Percentiles rank a stretch among this genome's conserved stretches.
Conservation (phyloP, 345 rosid species). For the Hypericum perforatum region DNA sequence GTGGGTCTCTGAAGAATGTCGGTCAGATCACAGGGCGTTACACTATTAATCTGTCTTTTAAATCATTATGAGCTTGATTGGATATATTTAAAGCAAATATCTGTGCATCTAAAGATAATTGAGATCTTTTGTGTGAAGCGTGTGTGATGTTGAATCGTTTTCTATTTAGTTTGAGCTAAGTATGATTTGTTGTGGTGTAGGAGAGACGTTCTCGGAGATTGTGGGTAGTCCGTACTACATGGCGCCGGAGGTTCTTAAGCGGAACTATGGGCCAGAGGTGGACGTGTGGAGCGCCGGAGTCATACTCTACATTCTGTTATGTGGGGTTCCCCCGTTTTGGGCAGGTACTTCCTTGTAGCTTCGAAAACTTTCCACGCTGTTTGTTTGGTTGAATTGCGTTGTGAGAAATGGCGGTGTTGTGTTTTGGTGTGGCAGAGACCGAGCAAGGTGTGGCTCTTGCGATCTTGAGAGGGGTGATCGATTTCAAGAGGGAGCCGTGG, state of each 20-base stretch:
- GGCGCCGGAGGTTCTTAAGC: conserved; percentile 3
- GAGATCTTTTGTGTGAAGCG: too few relatives aligned
- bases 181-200: neutral
- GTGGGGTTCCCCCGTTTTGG: conserved; percentile 6
- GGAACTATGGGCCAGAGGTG: conserved; percentile 2
- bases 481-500: conserved; percentile 7
- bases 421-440: conserved; percentile 3
- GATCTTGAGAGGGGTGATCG: neutral
- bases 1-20: too few relatives aligned
- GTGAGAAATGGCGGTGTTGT: neutral
- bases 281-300: conserved; percentile 7
- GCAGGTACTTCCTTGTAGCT: neutral
- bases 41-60: too few relatives aligned
- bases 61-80: too few relatives aligned
- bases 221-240: conserved; percentile 4
- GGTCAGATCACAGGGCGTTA: too few relatives aligned
- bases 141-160: too few relatives aligned
- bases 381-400: neutral
- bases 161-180: neutral
- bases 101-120: too few relatives aligned
- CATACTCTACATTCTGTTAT: conserved; percentile 5
- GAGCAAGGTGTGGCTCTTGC: conserved; percentile 4
- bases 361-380: neutral
- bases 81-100: too few relatives aligned
- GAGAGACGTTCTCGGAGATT: conserved; percentile 1